Base-by-base conservation (phyloP, 345 rosid genomes). In the Carallia pectinifolia region DNA sequence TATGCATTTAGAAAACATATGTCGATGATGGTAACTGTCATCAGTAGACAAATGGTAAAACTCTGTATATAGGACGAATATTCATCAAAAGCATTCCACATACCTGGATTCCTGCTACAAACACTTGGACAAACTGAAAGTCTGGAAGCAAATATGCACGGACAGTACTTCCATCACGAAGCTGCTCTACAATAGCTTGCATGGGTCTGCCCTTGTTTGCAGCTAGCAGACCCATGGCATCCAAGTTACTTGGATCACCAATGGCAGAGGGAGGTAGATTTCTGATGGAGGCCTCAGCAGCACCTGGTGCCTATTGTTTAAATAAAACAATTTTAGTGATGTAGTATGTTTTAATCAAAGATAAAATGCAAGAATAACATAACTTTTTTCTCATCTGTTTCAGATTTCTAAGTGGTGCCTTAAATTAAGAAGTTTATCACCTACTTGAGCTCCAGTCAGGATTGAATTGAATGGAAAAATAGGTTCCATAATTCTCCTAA, bases 41-140 rank as follows among this genome's bases (percentile, higher is more conserved):
- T 19, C 10, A 16, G 27, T 29, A 23, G 17, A 18, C 7, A 65
- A 50, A 30, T 12, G 50, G 13, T 12, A 4, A 44, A 61, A 55
- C 16, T n/a, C 56, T 29, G 30, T 5, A 53, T 53, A 17, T 17
- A 5, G 23, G n/a, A 23, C 55, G 37, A 53, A 38, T 38, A 34
- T 53, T 39, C 47, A 64, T 37, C 12, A 44, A 23, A 30, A 30
- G 18, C 4, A 60, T 60, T 18, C 18, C 39, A 48, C 39, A 62
- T 75, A 92, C 99, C 97, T 96, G 98, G 66, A 90, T 81, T 79
- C 99, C 99, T 2, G 99, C 99, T 71, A 96, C 90, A 77, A 88
- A 88, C 18, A 96, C 99, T 81, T 90, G 97, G 64, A 96, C 98
- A 77, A 87, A 96, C 83, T 90, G 95, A 80, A 92, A 90, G 34